Base-by-base conservation (phyloP, 208 protist genomes). In the Leishmania tropica region DNA sequence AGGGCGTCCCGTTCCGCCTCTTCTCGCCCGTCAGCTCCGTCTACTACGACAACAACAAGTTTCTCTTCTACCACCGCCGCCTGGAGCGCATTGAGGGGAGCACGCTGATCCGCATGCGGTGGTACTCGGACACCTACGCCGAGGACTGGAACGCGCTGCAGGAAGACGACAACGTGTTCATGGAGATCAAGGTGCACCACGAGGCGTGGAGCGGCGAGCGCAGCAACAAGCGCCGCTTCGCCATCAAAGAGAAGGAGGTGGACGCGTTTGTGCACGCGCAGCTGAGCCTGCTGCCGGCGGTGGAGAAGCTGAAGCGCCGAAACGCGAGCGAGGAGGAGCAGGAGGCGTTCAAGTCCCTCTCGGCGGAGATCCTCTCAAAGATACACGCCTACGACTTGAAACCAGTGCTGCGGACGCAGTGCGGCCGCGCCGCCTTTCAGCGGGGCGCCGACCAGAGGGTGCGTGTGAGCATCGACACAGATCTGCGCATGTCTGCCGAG, bases 171-270 rank as follows among this genome's bases (percentile, higher is more conserved):
- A 92, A 88, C 76, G 93, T 96, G 10, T 98, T 98, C 56, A 97
- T 97, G 93, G 91, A 98, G 72, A 96, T 96, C 77, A 98, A 98
- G 70, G 91, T 97, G 37, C 93, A 98, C 80, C 94, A 94, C 84
- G 93, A 98, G 84, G 92, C 92, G 62, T 96, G 93, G 92, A 93
- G 90, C 78, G 93, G 95, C n/a, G 93, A 96, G 87, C 88, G 93
- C 47, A 95, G 91, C 84, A 97, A 96, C 86, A 97, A 97, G 86
- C 87, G 93, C 17, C 91, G 95, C 74, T 97, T 97, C 83, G 91
- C 94, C 51, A 77, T 97, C 6, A 95, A 95, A 75, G 93, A 96
- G 65, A 91, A 91, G 81, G 89, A 97, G 74, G 94, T 96, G 68
- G 89, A 97, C 74, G 81, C 76, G 35, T 97, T 93, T 64, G 83